Base-by-base conservation (phyloP, 1,284 basidiomycete genomes). In the Waitea zeae region DNA sequence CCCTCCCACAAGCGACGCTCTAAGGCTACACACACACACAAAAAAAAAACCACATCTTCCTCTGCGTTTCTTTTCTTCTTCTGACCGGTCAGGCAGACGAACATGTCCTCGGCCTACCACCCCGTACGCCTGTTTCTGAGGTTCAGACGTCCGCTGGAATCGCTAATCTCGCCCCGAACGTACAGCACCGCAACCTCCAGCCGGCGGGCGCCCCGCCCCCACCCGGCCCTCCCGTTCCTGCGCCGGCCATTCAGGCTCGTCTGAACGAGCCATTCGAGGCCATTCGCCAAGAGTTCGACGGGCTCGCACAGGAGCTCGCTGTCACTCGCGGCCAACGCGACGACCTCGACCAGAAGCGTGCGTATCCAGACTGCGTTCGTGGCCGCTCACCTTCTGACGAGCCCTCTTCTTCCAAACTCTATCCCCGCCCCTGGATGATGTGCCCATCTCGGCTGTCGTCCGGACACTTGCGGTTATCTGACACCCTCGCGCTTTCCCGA, bases 271-370 rank as follows among this genome's bases (percentile, higher is more conserved):
- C 79, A 22, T 73, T 96, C 44, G 88, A 93, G 36, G 63, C 69
- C 41, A 78, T 95, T 49, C 71, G 80, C 43, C 70, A 76, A 37
- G 92, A 96, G 59, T 92, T 88, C 49, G 90, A 95, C 39, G 60
- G 62, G 35, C 60, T 92, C 39, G 62, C 71, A 12, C 62, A 67
- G 39, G 89, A 95, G 51, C 61, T 81, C 34, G 61, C 57, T 14
- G 49, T 70, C 18, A 63, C 84, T 48, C 73, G 86, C 42, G 64
- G 58, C 22, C 86, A 93, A 57, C 62, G 86, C 37, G 90, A 95
- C 48, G 90, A 96, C 41, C 84, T 80, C 52, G 90, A 96, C 54
- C 64, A 65, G 12, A 87, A 90, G 64, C 67, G 89, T 89, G 44
- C 40, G 70, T 54, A 26, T 34, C 27, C 31, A 2, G 36, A 34